A percentile compares a stretch with the other conserved stretches of the same genome.
Conservation (phyloP, 2,329 filamentous ascomycete species). For the Knufia petricola region DNA sequence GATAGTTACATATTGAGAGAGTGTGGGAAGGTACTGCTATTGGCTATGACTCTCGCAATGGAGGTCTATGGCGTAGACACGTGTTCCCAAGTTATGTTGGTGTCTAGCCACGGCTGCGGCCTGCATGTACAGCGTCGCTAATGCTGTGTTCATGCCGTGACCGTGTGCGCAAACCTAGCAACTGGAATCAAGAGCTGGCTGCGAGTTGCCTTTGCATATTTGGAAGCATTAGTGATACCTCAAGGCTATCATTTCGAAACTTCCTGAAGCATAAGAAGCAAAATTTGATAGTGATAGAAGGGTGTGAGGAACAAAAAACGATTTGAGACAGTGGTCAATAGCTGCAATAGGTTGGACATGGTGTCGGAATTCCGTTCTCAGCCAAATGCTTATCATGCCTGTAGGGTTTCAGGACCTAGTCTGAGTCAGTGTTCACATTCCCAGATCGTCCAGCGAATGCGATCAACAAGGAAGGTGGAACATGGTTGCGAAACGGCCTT, state of each 20-base stretch:
- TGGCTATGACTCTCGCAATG: not conserved
- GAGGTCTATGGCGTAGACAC: not conserved
- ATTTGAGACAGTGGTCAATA: not conserved
- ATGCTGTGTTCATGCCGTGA: constrained; percentile 4
- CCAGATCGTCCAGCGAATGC: not conserved
- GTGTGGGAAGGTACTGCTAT: not conserved
- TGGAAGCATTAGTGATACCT: constrained; percentile 4
- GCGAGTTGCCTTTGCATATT: constrained; percentile 7
- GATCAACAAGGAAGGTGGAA: not conserved
- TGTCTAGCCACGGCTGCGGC: not conserved
- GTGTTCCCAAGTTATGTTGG: not conserved
- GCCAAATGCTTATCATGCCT: not conserved
- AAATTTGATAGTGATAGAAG: not conserved
- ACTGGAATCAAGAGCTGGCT: constrained; percentile 1
- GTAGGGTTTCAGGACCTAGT: not conserved
- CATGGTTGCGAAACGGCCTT: too few relatives aligned
- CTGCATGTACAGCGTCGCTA: not conserved
- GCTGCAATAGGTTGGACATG: not conserved
- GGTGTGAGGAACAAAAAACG: not conserved
- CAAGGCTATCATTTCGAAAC: not conserved
- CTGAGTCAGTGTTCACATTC: constrained; percentile 2
- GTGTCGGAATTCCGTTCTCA: not conserved
- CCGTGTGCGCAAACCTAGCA: not conserved
- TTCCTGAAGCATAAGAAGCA: not conserved
- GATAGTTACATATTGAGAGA: not conserved